Evolutionary conservation across 495 filamentous ascomycete genomes (phyloP).

Genomic region (Talaromyces trachyspermus): DNA sequence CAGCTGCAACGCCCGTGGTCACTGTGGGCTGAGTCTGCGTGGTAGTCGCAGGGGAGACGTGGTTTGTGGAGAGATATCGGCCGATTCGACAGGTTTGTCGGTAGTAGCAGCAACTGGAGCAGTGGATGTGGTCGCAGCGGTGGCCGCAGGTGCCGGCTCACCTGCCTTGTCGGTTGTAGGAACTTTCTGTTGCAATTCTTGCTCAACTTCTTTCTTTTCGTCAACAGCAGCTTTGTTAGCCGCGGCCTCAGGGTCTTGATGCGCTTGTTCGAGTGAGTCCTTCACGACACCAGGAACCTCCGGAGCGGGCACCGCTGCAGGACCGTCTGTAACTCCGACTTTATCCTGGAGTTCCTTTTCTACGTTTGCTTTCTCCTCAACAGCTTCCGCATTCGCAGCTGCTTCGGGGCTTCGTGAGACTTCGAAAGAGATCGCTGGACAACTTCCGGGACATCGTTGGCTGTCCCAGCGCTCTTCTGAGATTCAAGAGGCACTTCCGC

Average conservation of each 20-base stretch:
- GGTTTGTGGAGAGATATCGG: conserved; percentile 39
- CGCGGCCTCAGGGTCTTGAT: conserved; percentile 61
- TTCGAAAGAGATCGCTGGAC: conserved; percentile 59
- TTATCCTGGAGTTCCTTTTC: conserved; percentile 51
- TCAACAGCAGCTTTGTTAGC: conserved; percentile 58
- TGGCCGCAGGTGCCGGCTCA: conserved; percentile 44
- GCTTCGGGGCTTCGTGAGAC: conserved; percentile 55
- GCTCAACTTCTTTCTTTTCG: conserved; percentile 71
- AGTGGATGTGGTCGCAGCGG: conserved; percentile 34
- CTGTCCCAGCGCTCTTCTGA: conserved; percentile 9
- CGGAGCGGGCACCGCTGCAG: conserved; percentile 29
- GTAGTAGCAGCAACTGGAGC: conserved; percentile 26
- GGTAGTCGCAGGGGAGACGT: conserved; percentile 22
- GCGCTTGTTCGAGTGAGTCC: conserved; percentile 60
- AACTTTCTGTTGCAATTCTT: conserved; percentile 54
- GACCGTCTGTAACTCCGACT: conserved; percentile 12
- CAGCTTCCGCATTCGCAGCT: conserved; percentile 51
- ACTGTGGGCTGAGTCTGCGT: conserved; percentile 13
- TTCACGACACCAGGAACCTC: conserved; percentile 67
- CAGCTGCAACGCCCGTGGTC: conserved; percentile 11
- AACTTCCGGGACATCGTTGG: conserved; percentile 37
- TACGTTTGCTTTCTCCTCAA: conserved; percentile 60
- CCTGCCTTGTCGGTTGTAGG: conserved; percentile 39
- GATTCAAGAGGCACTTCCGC: conserved; percentile 62
- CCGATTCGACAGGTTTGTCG: conserved; percentile 17